These are phyloP conservation scores for Rutstroemia sp. DNA, from an alignment of 2,329 filamentous ascomycete genomes.

Conservation along the genomic window DNA sequence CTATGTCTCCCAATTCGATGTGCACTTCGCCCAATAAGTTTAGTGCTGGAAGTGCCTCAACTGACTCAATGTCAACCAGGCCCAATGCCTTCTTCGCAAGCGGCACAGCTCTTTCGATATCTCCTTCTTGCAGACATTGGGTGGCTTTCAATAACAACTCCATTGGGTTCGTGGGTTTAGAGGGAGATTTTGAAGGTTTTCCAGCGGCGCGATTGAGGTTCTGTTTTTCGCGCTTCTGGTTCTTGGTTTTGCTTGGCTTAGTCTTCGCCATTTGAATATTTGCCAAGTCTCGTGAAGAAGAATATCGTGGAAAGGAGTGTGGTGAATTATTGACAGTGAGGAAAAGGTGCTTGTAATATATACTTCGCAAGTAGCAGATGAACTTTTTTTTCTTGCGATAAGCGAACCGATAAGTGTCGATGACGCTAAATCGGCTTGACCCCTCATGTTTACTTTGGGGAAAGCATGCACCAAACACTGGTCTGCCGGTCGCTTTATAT, in stretches of 20 bases:
- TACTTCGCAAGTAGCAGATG: conserved; percentile 1
- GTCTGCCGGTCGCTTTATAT: background rate
- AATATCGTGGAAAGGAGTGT: background rate
- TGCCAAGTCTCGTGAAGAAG: background rate
- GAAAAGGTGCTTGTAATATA: background rate
- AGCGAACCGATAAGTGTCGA: conserved; percentile 6
- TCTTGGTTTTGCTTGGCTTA: conserved; percentile 27
- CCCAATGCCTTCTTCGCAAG: conserved; percentile 25
- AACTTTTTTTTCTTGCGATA: conserved; percentile 10
- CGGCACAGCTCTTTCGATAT: conserved; percentile 25
- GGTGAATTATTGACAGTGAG: background rate
- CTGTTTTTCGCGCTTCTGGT: conserved; percentile 24
- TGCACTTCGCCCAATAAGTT: conserved; percentile 32
- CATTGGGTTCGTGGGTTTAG: conserved; percentile 19
- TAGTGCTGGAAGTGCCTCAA: conserved; percentile 26
- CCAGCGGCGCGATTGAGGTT: conserved; percentile 22
- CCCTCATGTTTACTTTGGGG: conserved; percentile 2
- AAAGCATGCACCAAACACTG: background rate
- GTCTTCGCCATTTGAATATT: conserved; percentile 28
- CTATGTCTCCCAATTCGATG: conserved; percentile 53
- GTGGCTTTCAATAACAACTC: conserved; percentile 26
- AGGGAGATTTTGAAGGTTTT: conserved; percentile 19
- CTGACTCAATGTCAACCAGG: conserved; percentile 18
- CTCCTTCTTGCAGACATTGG: conserved; percentile 26
- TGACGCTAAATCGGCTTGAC: conserved; percentile 4